Evolutionary conservation across 306 rosid species (phyloP).

Genomic region (Urtica urens): DNA sequence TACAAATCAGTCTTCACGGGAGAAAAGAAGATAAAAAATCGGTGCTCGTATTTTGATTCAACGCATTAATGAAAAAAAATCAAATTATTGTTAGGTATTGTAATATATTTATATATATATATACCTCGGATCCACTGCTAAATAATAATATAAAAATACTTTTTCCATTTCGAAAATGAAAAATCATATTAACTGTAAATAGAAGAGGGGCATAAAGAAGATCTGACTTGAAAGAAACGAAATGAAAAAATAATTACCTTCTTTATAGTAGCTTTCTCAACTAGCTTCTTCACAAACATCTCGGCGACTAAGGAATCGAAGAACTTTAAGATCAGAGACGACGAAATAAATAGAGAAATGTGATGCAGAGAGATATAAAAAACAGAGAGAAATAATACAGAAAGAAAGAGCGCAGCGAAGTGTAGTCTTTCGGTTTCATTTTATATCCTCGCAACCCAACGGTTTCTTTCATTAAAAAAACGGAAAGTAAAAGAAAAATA

Average conservation of each 20-base stretch:
- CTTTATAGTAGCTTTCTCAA: conserved; percentile 68
- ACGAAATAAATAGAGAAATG: too few species aligned
- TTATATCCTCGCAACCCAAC: not conserved
- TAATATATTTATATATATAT: not conserved
- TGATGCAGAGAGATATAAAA: too few species aligned
- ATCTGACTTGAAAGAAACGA: not conserved
- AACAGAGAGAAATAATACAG: conserved; percentile 2
- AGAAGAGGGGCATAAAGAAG: not conserved
- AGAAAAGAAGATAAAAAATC: too few species aligned
- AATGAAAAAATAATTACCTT: conserved; percentile 30
- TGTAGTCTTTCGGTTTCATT: not conserved
- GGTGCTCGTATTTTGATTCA: too few species aligned
- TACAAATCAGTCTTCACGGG: too few species aligned
- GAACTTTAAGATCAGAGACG: not conserved
- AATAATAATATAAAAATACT: not conserved
- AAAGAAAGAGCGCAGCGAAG: not conserved
- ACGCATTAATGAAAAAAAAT: not conserved
- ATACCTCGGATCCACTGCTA: not conserved
- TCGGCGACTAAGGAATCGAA: not conserved
- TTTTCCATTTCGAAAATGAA: too few species aligned
- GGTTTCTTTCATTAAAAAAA: conserved; percentile 17
- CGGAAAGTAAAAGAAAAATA: conserved; percentile 7
- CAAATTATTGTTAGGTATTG: not conserved
- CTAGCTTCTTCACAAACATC: conserved; percentile 78
- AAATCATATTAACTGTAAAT: not conserved